Percentiles rank a stretch among this genome's conserved stretches.
These are phyloP conservation scores for Colletotrichum tropicicola DNA, from an alignment of 2,329 filamentous ascomycete species.

Conservation along the genomic window DNA sequence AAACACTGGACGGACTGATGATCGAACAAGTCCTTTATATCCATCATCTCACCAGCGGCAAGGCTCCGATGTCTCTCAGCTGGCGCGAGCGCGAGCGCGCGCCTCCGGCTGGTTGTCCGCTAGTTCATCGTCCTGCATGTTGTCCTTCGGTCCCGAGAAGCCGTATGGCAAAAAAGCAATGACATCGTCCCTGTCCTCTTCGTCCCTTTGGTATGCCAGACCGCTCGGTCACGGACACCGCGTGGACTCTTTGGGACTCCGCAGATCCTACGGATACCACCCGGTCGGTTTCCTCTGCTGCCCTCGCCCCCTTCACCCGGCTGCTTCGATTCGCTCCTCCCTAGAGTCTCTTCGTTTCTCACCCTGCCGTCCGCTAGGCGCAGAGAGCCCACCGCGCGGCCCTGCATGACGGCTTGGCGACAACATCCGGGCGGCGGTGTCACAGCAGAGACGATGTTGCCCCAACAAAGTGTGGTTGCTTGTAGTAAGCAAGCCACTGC, in stretches of 20 bases:
- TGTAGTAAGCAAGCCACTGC: constrained; percentile 8
- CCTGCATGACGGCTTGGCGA: constrained; percentile 18
- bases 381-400: constrained; percentile 5
- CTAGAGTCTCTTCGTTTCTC: background rate
- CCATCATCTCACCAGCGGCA: background rate
- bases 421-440: background rate
- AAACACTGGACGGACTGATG: constrained; percentile 11
- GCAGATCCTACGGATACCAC: constrained; percentile 18
- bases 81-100: background rate
- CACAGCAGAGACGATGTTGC: background rate
- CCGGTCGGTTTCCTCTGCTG: background rate
- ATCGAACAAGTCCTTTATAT: constrained; percentile 25
- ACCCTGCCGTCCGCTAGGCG: background rate
- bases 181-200: background rate
- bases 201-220: background rate
- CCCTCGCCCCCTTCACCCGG: background rate
- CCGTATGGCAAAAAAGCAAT: constrained; percentile 22
- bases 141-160: constrained; percentile 25
- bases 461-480: background rate
- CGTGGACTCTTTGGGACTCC: constrained; percentile 14
- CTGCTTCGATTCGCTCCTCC: background rate
- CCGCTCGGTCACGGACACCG: constrained; percentile 13
- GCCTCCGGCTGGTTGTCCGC: background rate
- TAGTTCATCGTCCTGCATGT: background rate
- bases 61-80: background rate